Base-by-base conservation (phyloP, 495 filamentous ascomycete genomes). In the Penicillium salamii region DNA sequence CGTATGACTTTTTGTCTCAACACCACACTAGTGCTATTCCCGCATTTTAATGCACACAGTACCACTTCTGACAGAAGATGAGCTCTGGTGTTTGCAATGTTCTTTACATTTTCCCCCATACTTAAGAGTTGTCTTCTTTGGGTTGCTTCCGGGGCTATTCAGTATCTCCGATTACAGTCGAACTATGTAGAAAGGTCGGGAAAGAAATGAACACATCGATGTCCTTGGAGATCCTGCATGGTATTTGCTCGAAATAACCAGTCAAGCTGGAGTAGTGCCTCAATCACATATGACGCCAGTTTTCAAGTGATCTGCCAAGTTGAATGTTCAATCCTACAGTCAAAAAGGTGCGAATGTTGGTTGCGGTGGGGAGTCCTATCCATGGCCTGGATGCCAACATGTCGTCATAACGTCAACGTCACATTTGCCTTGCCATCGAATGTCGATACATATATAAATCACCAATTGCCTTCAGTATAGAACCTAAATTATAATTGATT, bases 351-450 rank as follows among this genome's bases (percentile, higher is more conserved):
- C 15, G 23, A 51, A 24, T 15, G 14, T 37, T 46, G 42, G 39
- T 34, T 39, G 29, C 48, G 20, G 49, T 51, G 57, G 54, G 26
- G 46, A 49, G 12, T 6, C 5, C 29, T 26, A 46, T 46, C 40
- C 46, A 49, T 49, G 50, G 48, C 35, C 17, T 31, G 18, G 14
- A 52, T 28, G 11, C 21, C 24, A 15, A 11, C 17, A 56, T 56
- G 56, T 46, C 53, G 56, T 59, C 56, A 56, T 59, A 26, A n/a
- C 13, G 15, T 39, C 28, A 51, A 56, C 57, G 57, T 49, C 53
- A 59, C 54, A 26, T 21, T 5, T n/a, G 6, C 23, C 19, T 46
- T 35, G 34, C 33, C 38, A 42, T 38, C 33, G 33, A 21, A 3
- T 6, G 19, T 26, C 14, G 20, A 18, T 51, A 46, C 50, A 50